Evolutionary conservation across 768 basidiomycete genomes (phyloP).

Genomic region (Leccinellum luteum): DNA sequence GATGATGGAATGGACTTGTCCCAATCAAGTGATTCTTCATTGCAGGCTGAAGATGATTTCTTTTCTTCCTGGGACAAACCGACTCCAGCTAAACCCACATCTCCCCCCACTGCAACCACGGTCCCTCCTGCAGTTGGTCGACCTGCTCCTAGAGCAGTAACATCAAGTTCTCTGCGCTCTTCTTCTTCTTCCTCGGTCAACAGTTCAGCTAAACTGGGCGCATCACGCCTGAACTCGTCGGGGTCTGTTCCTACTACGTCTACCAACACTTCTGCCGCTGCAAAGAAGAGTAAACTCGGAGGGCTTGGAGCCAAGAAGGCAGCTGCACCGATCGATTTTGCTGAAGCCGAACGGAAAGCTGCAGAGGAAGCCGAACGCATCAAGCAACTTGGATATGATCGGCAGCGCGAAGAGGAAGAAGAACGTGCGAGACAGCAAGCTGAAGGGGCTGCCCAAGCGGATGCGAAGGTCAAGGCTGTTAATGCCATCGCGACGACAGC

Average conservation of each 20-base stretch:
- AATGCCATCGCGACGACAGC: conserved; percentile 23
- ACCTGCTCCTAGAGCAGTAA: conserved; percentile 57
- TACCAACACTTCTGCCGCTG: conserved; percentile 31
- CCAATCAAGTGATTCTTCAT: conserved; percentile 37
- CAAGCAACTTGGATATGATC: conserved; percentile 89
- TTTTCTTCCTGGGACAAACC: conserved; percentile 97
- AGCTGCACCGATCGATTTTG: conserved; percentile 82
- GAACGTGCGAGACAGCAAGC: conserved; percentile 66
- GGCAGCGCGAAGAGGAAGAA: conserved; percentile 80
- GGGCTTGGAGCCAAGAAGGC: conserved; percentile 87
- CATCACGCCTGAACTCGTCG: conserved; percentile 43
- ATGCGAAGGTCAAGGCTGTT: conserved; percentile 31
- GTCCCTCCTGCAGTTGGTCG: conserved; percentile 62
- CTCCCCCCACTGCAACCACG: conserved; percentile 49
- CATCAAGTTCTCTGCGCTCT: conserved; percentile 60
- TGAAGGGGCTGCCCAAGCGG: conserved; percentile 38
- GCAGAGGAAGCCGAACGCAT: conserved; percentile 89
- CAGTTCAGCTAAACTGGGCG: conserved; percentile 37
- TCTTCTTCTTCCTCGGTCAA: conserved; percentile 32
- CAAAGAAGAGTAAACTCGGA: conserved; percentile 71
- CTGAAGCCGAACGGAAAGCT: conserved; percentile 88
- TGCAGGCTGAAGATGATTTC: conserved; percentile 82
- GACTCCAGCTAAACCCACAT: conserved; percentile 47
- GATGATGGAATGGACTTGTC: conserved; percentile 75
- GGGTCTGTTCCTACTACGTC: conserved; percentile 31